A percentile compares a stretch with the other conserved stretches of the same genome.
Conservation (phyloP, 75 land plant genomes). For the Selaginella moellendorffii region DNA sequence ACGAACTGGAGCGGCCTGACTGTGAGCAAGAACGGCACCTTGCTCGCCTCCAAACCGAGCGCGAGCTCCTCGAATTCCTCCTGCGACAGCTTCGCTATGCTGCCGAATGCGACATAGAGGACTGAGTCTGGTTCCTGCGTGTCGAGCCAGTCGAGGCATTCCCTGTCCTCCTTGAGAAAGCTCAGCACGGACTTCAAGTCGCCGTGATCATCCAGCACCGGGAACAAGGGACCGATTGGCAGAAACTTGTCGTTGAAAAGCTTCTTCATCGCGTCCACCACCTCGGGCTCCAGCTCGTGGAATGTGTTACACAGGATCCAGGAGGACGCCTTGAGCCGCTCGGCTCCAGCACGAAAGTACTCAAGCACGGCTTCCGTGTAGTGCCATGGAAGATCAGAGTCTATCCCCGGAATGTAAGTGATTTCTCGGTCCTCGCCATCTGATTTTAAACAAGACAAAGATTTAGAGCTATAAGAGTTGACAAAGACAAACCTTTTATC, state of each 20-base stretch:
- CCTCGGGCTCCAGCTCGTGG: not conserved
- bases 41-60: no score
- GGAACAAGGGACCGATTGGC: not conserved
- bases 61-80: no score
- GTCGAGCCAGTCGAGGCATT: not conserved
- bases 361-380: not conserved
- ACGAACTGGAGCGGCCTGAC: no score
- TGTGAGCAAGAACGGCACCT: no score
- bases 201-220: no score
- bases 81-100: no score
- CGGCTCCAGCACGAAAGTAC: not conserved
- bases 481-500: constrained; percentile 1
- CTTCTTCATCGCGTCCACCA: not conserved
- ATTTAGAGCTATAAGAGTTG: not conserved
- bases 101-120: not conserved
- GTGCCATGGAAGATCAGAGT: not conserved
- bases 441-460: not conserved
- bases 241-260: not conserved
- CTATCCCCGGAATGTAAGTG: not conserved
- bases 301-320: not conserved
- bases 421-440: not conserved
- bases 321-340: not conserved
- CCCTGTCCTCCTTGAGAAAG: not conserved
- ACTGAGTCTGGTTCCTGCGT: not conserved
- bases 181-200: no score